A percentile compares a stretch with the other conserved stretches of the same genome.
phyloP scores from a whole-genome alignment of 257 asterid genomes.

The Solanum piurae region DNA sequence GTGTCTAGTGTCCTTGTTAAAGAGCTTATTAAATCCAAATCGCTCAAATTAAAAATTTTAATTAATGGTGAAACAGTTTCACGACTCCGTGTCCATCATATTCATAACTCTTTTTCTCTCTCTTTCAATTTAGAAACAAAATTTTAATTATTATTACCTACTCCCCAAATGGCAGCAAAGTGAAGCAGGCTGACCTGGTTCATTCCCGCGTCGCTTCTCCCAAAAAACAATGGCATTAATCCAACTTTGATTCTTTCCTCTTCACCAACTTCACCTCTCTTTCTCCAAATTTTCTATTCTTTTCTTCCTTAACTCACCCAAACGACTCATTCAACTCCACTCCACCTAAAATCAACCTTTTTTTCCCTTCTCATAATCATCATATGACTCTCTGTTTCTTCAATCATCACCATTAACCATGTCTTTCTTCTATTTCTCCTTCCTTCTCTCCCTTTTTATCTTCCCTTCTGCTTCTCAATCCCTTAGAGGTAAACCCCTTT shows the following conservation, averaged over 20 bases:
- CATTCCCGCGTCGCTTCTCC: neutral
- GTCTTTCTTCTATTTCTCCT: constrained; percentile 13
- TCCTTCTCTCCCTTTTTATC: constrained; percentile 12
- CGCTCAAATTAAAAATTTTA: too few relatives aligned
- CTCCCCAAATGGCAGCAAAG: neutral
- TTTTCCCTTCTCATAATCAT: neutral
- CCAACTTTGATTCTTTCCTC: constrained; percentile 15
- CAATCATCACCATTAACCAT: constrained; percentile 14
- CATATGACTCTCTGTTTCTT: neutral
- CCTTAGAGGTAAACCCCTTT: constrained; percentile 32
- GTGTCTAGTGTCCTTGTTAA: too few relatives aligned
- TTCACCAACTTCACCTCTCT: constrained; percentile 20
- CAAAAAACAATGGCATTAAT: neutral
- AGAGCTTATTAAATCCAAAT: too few relatives aligned
- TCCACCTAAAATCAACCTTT: neutral
- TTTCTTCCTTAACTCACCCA: constrained; percentile 9
- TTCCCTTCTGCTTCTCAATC: constrained; percentile 31
- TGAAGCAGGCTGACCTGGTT: constrained; percentile 1
- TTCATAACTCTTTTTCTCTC: neutral
- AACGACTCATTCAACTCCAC: constrained; percentile 21
- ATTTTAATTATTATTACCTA: neutral
- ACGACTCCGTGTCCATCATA: neutral
- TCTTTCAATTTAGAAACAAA: neutral
- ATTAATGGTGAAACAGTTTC: too few relatives aligned
- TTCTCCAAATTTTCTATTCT: neutral